These are phyloP conservation scores for Pogostemon cablin DNA, from an alignment of 257 asterid genomes.

Conservation along the genomic window DNA sequence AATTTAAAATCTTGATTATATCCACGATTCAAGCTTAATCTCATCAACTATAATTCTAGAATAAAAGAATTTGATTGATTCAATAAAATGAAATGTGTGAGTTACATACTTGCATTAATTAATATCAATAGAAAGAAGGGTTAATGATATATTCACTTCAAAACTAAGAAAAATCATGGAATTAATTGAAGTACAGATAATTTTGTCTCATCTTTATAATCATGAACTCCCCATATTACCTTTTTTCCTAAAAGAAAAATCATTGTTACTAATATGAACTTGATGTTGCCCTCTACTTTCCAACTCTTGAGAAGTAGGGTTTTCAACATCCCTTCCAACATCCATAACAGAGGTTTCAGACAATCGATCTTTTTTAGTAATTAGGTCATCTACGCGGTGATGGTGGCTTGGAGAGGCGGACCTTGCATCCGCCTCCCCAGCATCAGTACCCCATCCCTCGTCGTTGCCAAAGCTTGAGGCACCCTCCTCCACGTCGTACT, in stretches of 20 bases:
- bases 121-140: neutral
- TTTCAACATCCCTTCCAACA: conserved; percentile 44
- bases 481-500: conserved; percentile 38
- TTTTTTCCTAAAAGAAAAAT: conserved; percentile 45
- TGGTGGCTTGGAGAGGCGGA: conserved; percentile 27
- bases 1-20: too few relatives aligned
- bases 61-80: too few relatives aligned
- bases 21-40: too few relatives aligned
- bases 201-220: neutral
- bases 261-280: conserved; percentile 25
- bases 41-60: too few relatives aligned
- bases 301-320: neutral
- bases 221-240: neutral
- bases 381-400: conserved; percentile 19
- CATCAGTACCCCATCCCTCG: conserved; percentile 26
- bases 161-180: neutral
- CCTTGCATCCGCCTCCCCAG: conserved; percentile 7
- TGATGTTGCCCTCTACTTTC: conserved; percentile 27
- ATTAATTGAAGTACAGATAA: neutral
- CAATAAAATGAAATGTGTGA: too few relatives aligned
- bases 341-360: conserved; percentile 1
- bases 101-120: too few relatives aligned
- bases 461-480: conserved; percentile 30
- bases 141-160: conserved; percentile 1
- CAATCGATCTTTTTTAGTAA: conserved; percentile 5